Conservation (phyloP, 176 grass and related monocot species). For the Aegilops speltoides region DNA sequence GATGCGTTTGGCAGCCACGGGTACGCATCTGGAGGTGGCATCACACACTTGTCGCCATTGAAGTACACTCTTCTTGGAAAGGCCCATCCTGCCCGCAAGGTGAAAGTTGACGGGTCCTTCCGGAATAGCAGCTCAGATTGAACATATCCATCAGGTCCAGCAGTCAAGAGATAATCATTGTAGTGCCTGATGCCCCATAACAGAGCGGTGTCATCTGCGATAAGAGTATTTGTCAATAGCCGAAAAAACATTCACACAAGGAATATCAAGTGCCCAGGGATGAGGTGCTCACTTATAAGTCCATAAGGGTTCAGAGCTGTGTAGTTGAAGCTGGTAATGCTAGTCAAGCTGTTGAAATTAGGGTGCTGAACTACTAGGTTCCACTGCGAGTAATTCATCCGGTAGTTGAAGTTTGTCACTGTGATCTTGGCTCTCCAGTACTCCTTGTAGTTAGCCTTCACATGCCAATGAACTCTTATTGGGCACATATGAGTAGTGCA, state of each 20-base stretch:
- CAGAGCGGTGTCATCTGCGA: constrained; percentile 67
- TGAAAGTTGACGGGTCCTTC: constrained; percentile 58
- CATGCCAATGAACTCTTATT: constrained; percentile 84
- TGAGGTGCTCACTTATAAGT: constrained; percentile 50
- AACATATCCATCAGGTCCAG: constrained; percentile 61
- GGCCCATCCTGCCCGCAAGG: constrained; percentile 78
- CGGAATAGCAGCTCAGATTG: constrained; percentile 74
- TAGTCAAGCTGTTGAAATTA: constrained; percentile 70
- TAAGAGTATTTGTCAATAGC: not conserved
- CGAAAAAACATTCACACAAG: not conserved
- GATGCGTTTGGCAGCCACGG: constrained; percentile 72
- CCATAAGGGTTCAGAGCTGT: constrained; percentile 55
- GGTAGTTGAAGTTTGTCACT: constrained; percentile 76
- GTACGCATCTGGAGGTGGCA: constrained; percentile 72
- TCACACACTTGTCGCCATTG: constrained; percentile 80
- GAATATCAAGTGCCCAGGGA: not conserved
- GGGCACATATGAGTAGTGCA: constrained; percentile 90
- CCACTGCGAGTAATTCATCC: constrained; percentile 78
- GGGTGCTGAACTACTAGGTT: constrained; percentile 68
- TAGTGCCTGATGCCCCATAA: constrained; percentile 81
- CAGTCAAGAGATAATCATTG: constrained; percentile 64
- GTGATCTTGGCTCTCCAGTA: constrained; percentile 73
- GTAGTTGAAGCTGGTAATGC: constrained; percentile 78
- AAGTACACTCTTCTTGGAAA: constrained; percentile 76
- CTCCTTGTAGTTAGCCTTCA: constrained; percentile 73